Conservation (phyloP, 1,284 basidiomycete genomes). For the Cutaneotrichosporon sp. region DNA sequence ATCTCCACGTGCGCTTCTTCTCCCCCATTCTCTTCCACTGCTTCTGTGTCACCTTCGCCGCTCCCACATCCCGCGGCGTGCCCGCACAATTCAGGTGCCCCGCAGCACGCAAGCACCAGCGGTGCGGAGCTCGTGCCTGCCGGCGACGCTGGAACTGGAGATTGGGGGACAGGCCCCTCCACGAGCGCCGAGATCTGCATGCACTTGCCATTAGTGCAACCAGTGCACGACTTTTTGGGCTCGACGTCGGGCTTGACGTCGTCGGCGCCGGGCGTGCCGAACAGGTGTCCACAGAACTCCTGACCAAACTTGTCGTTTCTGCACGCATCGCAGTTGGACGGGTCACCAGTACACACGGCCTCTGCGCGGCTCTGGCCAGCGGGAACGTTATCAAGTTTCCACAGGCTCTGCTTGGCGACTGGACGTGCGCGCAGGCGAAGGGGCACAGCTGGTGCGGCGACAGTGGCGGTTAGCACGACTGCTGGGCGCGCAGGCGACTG, state of each 20-base stretch:
- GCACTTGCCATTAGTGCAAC: constrained; percentile 5
- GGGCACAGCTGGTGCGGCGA: constrained; percentile 13
- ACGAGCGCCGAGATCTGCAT: constrained; percentile 9
- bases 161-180: constrained; percentile 2
- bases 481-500: neutral
- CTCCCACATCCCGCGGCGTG: constrained; percentile 26
- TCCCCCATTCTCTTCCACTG: neutral
- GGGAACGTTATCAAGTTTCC: constrained; percentile 28
- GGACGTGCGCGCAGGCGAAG: constrained; percentile 16
- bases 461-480: neutral
- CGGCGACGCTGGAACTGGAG: neutral
- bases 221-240: constrained; percentile 8
- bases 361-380: constrained; percentile 19
- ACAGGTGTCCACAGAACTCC: constrained; percentile 75
- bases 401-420: constrained; percentile 21
- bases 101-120: constrained; percentile 37
- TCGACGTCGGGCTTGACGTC: neutral
- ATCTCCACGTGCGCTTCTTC: constrained; percentile 54
- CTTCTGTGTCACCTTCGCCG: constrained; percentile 9
- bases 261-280: constrained; percentile 26
- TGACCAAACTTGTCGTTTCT: constrained; percentile 53
- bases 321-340: constrained; percentile 47
- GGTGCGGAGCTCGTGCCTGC: constrained; percentile 19
- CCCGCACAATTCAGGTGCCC: constrained; percentile 38
- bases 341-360: constrained; percentile 47